Evolutionary conservation across 2,329 filamentous ascomycete species (phyloP), one percentile per base, ranked within the genome.

Genomic region (Hypoxylon sp.): DNA sequence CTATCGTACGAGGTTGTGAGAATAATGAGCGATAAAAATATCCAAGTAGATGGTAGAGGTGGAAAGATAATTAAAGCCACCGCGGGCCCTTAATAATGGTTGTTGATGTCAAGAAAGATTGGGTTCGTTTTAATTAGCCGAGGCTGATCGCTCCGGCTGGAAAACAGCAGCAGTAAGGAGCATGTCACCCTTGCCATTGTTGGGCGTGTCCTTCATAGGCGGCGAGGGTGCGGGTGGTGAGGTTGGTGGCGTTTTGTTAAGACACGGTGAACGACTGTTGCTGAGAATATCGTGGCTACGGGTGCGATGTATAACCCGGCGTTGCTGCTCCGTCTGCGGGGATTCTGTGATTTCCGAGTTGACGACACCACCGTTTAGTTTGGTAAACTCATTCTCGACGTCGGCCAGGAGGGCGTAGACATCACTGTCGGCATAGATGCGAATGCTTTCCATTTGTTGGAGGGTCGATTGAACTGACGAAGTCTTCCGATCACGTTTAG

Each of bases 401-500:
- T 90, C 87, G 1, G 83, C 85, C 35, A 90, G 77, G 1, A 90
- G 78, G 2, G 84, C 82, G 63, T 87, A 89, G 7, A 91, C 82
- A 42, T 88, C 86, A 57, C 84, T 83, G 56, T 87, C 87, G 18
- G 86, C 86, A 63, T 89, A 90, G 64, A 90, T 81, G 18, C 84
- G 83, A 58, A 89, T 89, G 69, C 86, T 89, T 71, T 89, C 84
- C 31, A 85, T 71, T 10, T 71, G 65, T 51, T 69, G 59, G 5
- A 72, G 58, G 4, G 67, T 58, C 24, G 69, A 67, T 33, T 74
- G 68, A 11, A 64, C 62, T n/a, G 66, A 67, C 1, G 64, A 56
- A 26, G 62, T 67, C 26, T 67, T 35, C 48, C 65, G 42, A 63
- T 59, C 42, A 55, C 68, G 49, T 62, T 56, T 15, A 7, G 43